phyloP scores from a whole-genome alignment of 331 rosid species.

The Pyracantha coccinea region DNA sequence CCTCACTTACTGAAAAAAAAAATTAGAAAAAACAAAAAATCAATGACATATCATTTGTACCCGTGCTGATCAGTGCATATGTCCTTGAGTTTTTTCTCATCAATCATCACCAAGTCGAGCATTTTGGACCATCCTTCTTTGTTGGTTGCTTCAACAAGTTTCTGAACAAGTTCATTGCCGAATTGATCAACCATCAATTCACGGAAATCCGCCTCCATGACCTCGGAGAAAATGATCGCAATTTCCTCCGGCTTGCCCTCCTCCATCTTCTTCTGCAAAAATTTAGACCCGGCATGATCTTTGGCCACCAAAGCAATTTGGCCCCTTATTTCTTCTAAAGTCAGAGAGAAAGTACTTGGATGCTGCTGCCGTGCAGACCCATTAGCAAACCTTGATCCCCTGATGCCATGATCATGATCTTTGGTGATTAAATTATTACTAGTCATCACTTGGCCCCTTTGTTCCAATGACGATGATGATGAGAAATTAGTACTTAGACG shows the following conservation, averaged over 20 bases:
- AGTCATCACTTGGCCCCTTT: neutral
- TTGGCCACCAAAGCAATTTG: slow-evolving; percentile 8
- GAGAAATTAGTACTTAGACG: neutral
- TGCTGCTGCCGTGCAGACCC: neutral
- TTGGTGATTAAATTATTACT: neutral
- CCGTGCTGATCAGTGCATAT: slow-evolving; percentile 30
- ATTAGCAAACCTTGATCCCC: neutral
- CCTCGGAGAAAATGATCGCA: neutral
- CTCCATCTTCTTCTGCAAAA: neutral
- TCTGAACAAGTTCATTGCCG: slow-evolving; percentile 10
- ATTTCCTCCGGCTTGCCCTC: neutral
- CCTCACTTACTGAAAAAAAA: neutral
- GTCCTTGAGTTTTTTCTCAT: neutral
- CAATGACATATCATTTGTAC: slow-evolving; percentile 7
- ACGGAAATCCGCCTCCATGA: neutral
- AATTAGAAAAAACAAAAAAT: neutral
- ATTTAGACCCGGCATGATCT: neutral
- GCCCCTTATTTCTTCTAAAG: slow-evolving; percentile 7
- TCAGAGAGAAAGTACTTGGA: neutral
- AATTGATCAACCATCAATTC: slow-evolving; percentile 13
- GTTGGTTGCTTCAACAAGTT: slow-evolving; percentile 8
- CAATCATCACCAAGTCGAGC: neutral
- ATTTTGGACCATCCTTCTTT: neutral
- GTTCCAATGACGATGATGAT: neutral
- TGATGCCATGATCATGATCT: neutral